Percentiles rank a stretch among this genome's conserved stretches.
phyloP scores from a whole-genome alignment of 75 land plant genomes.

The Picea glauca region DNA sequence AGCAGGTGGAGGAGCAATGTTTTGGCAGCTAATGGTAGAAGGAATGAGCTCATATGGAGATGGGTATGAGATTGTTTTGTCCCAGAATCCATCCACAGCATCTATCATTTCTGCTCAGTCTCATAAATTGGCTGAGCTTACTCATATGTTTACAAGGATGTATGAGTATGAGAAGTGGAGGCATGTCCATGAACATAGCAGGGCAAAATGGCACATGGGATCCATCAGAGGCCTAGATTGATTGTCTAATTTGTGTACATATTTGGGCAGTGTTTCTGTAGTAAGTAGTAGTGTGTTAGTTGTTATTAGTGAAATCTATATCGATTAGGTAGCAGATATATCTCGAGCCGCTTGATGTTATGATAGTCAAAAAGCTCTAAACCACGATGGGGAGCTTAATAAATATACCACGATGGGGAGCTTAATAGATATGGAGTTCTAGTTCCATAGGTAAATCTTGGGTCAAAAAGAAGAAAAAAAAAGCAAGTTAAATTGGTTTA shows the following conservation, averaged over 20 bases:
- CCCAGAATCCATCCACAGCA: slow-evolving; percentile 42
- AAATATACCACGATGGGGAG: no score
- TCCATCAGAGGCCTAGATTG: neutral
- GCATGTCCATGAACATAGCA: neutral
- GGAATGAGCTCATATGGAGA: slow-evolving; percentile 12
- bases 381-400: no score
- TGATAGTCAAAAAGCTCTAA: no score
- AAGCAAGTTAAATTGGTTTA: no score
- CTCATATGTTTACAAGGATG: neutral
- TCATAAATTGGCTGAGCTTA: slow-evolving; percentile 20
- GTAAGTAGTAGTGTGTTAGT: neutral
- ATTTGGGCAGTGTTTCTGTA: neutral
- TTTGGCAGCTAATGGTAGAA: slow-evolving; percentile 32
- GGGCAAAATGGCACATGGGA: neutral
- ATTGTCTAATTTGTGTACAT: neutral
- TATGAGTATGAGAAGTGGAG: neutral
- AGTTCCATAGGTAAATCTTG: no score
- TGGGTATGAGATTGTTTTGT: slow-evolving; percentile 17
- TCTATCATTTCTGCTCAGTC: slow-evolving; percentile 48
- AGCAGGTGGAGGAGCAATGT: slow-evolving; percentile 29
- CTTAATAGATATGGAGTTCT: no score
- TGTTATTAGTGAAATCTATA: no score
- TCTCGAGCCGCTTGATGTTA: no score
- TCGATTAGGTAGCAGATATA: no score
- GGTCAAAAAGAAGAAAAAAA: no score